Evolutionary conservation across 108 stramenopile species (phyloP).

Genomic region (Cyclotella atomus): DNA sequence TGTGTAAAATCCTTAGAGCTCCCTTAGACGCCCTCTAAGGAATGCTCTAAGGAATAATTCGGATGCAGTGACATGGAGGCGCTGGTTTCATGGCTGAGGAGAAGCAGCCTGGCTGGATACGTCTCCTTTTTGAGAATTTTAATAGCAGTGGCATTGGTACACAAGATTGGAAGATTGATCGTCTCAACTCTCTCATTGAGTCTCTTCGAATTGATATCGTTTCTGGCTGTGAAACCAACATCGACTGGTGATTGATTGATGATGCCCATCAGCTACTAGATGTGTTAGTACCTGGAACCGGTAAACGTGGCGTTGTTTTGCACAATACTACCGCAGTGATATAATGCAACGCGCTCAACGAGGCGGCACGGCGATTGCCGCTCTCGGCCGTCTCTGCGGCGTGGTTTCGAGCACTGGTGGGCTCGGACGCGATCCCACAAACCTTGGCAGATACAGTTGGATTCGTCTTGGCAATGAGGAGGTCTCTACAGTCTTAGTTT

Average conservation of each 20-base stretch:
- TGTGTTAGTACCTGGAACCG: background rate
- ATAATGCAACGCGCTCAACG: background rate
- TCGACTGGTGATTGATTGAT: background rate
- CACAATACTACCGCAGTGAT: slow-evolving; percentile 1
- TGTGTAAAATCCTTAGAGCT: too few relatives aligned
- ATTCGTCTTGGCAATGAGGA: background rate
- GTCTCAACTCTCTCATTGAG: too few relatives aligned
- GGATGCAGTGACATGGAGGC: background rate
- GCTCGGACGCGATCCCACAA: background rate
- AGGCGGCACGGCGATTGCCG: background rate
- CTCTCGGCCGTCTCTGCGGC: background rate
- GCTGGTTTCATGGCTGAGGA: background rate
- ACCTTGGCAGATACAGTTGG: too few relatives aligned
- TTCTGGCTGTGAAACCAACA: background rate
- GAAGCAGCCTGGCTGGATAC: background rate
- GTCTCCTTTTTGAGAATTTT: slow-evolving; percentile 1
- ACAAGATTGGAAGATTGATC: background rate
- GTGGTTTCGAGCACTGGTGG: background rate
- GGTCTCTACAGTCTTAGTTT: background rate
- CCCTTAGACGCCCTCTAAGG: too few relatives aligned
- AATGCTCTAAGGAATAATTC: too few relatives aligned
- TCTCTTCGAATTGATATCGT: background rate
- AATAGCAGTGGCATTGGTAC: background rate
- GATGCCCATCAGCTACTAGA: background rate
- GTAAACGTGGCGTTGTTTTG: background rate